Percentiles rank a stretch among this genome's conserved stretches.
phyloP scores from a whole-genome alignment of 352 stramenopile genomes.

The Globisporangium heterothallicum region DNA sequence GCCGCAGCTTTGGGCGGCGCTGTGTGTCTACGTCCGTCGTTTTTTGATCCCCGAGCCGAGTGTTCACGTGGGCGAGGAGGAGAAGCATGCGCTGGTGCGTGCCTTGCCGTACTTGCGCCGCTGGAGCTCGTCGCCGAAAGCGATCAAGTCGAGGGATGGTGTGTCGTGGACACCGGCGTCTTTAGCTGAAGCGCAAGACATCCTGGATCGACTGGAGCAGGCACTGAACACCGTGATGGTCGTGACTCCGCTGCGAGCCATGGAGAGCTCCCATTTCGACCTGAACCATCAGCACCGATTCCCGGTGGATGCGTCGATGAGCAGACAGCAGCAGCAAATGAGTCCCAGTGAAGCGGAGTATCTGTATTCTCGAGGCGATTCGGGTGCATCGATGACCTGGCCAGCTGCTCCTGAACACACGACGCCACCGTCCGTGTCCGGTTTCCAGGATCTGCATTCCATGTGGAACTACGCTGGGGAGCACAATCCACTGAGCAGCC shows the following conservation, averaged over 20 bases:
- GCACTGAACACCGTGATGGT: slow-evolving; percentile 22
- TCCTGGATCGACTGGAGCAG: slow-evolving; percentile 54
- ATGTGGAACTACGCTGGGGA: slow-evolving; percentile 27
- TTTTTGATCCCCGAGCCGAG: slow-evolving; percentile 35
- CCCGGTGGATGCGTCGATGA: not conserved
- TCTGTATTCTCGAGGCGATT: slow-evolving; percentile 7
- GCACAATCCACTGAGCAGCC: slow-evolving; percentile 13
- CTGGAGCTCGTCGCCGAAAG: slow-evolving; percentile 35
- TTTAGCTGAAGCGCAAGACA: slow-evolving; percentile 39
- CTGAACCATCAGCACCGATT: not conserved
- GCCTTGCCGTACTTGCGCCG: slow-evolving; percentile 48
- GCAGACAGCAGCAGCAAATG: slow-evolving; percentile 16
- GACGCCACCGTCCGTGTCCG: slow-evolving; percentile 1
- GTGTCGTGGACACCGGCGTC: slow-evolving; percentile 48
- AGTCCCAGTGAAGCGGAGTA: slow-evolving; percentile 15
- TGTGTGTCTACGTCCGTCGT: slow-evolving; percentile 58
- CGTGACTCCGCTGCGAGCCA: slow-evolving; percentile 3
- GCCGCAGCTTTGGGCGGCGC: slow-evolving; percentile 46
- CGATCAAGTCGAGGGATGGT: slow-evolving; percentile 27
- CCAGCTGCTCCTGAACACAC: slow-evolving; percentile 7
- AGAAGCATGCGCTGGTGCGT: slow-evolving; percentile 40
- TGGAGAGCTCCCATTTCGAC: slow-evolving; percentile 4
- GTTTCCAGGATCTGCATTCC: slow-evolving; percentile 17
- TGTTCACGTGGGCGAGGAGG: slow-evolving; percentile 31
- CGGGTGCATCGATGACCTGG: not conserved